phyloP scores from a whole-genome alignment of 2,329 filamentous ascomycete species.

The Colletotrichum kahawae region DNA sequence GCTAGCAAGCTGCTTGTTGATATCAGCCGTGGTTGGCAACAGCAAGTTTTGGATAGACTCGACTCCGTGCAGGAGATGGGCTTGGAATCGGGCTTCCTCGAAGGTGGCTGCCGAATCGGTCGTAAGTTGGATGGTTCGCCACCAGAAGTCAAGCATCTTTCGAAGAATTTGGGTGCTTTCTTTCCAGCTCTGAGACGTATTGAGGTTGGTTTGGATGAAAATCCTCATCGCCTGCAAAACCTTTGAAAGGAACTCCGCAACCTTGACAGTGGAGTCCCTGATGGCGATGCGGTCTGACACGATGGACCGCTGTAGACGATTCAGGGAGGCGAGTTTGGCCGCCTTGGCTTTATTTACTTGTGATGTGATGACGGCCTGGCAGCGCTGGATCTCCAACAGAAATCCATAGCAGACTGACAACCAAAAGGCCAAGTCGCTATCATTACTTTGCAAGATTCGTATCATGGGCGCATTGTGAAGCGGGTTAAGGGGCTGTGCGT shows the following conservation, averaged over 20 bases:
- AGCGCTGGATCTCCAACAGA: conserved; percentile 46
- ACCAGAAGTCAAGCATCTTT: conserved; percentile 57
- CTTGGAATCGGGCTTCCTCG: conserved; percentile 69
- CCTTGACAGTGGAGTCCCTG: conserved; percentile 64
- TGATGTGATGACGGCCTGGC: conserved; percentile 45
- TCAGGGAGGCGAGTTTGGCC: conserved; percentile 58
- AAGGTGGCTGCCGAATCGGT: conserved; percentile 46
- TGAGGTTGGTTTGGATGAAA: conserved; percentile 43
- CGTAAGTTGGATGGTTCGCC: conserved; percentile 55
- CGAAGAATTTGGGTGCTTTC: conserved; percentile 39
- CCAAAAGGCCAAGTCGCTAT: conserved; percentile 47
- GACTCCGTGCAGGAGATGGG: conserved; percentile 60
- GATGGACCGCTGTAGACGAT: conserved; percentile 65
- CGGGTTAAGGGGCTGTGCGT: conserved; percentile 60
- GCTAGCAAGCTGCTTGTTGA: conserved; percentile 42
- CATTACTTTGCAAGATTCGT: conserved; percentile 42
- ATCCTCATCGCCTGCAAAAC: conserved; percentile 45
- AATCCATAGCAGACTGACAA: conserved; percentile 58
- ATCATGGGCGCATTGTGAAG: conserved; percentile 62
- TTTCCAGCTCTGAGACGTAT: conserved; percentile 33
- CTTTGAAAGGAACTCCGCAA: conserved; percentile 55
- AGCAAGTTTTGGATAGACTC: conserved; percentile 44
- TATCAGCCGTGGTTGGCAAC: conserved; percentile 26
- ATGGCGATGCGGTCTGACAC: conserved; percentile 58
- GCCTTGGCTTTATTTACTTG: conserved; percentile 48